Evolutionary conservation across 2,329 filamentous ascomycete species (phyloP), one percentile per base, ranked within the genome.

Genomic region (Calonectria montana): DNA sequence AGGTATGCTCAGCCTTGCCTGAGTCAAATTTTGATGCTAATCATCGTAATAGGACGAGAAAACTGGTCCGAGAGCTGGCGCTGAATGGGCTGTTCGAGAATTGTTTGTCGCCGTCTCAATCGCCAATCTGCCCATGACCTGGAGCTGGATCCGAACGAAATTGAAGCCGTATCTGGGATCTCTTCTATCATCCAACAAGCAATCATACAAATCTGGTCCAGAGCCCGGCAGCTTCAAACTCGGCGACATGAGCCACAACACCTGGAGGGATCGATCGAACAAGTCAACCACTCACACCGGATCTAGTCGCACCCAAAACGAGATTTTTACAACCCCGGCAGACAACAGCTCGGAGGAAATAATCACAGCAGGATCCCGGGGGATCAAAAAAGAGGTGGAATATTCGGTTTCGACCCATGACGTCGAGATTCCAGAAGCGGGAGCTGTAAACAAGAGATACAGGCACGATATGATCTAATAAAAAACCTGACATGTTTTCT

Each of bases 31-130:
- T 0, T 1, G 18, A 48, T 48, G 18, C 12, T 47, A 37, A 64
- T 27, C 1, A 31, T 35, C 2, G 25, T 5, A 7, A 2, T 10
- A 64, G 61, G 61, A 64, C 43, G 61, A 64, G 21, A 64, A 64
- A 18, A 48, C 41, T 10, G 61, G 61, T 1, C 61, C 61, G 6
- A 31, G 61, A 48, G 61, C 39, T 21, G 61, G 61, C 6, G 61
- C 53, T 8, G 53, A 59, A 39, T 59, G 53, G 53, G 53, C 53
- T 35, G 53, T 59, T 16, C 53, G 53, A 59, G 53, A 59, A 59
- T 59, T 31, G 31, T 59, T 59, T 39, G 53, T 59, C 53, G 53
- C 53, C 21, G 31, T 59, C 21, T 35, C 53, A 25, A 59, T 59
- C 31, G 53, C 53, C 53, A 59, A 59, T 37, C 53, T 59, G 18